Evolutionary conservation across 2,329 filamentous ascomycete genomes (phyloP), one percentile per base, ranked within the genome.

Genomic region (Phaeoacremonium minimum): DNA sequence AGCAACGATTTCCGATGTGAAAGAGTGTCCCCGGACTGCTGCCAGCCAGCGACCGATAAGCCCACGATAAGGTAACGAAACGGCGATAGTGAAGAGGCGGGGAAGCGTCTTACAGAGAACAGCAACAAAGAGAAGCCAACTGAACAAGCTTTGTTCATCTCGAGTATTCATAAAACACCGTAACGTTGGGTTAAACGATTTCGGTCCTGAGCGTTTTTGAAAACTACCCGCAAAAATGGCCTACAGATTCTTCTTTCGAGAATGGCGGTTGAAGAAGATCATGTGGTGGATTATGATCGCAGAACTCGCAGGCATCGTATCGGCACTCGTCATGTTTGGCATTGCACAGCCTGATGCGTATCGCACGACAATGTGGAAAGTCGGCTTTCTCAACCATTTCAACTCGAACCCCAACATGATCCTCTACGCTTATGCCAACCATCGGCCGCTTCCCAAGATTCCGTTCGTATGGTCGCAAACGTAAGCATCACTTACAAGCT

Each of bases 261-360:
- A 66, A 58, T 80, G 75, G 75, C 77, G 58, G 61, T 71, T 62
- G 62, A 74, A 58, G 58, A 71, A 57, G 60, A 77, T 57, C 52
- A 79, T 73, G 67, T 82, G 64, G 71, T 77, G 60, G 53, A 66
- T 86, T 45, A 76, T 90, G 66, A 51, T 76, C 33, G 52, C 80
- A 35, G 86, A 91, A 62, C 71, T 90, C 35, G 60, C 65, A 26
- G 73, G 80, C 44, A 76, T 81, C 16, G 67, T 91, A 38, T 73
- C 79, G 13, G 64, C 76, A 33, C 72, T 91, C 45, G 73, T 85
- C 26, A 70, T 90, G 35, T 86, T 85, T 55, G 84, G 79, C 47
- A 78, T 90, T 50, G 75, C 84, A 20, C 80, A 85, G 47, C 85
- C 85, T 13, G 75, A 89, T 56, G 69, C 81, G 36, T 90, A 83